phyloP scores from a whole-genome alignment of 2,329 filamentous ascomycete genomes.

The Monosporascus sp. region DNA sequence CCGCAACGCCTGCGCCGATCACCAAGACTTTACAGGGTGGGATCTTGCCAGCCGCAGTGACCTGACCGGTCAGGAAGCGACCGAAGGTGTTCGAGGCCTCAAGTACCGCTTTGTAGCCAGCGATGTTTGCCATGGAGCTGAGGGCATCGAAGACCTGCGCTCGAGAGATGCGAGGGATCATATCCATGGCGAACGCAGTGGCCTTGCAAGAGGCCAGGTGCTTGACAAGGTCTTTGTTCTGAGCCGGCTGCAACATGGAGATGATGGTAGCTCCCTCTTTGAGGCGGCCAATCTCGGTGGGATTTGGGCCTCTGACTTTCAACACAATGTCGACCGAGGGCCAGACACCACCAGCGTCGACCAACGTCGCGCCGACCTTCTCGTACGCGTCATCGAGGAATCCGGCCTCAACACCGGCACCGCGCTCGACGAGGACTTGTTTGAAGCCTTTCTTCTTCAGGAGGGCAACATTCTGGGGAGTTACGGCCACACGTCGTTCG shows the following conservation, averaged over 20 bases:
- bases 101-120: conserved; percentile 86
- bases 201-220: conserved; percentile 65
- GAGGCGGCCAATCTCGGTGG: conserved; percentile 64
- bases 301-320: conserved; percentile 73
- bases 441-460: conserved; percentile 82
- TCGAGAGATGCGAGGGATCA: conserved; percentile 84
- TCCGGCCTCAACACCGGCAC: conserved; percentile 72
- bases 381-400: conserved; percentile 75
- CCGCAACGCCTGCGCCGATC: conserved; percentile 85
- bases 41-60: conserved; percentile 85
- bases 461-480: conserved; percentile 75
- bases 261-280: conserved; percentile 69
- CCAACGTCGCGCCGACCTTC: conserved; percentile 71
- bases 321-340: conserved; percentile 71
- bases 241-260: conserved; percentile 76
- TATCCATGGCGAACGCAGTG: conserved; percentile 86
- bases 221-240: conserved; percentile 72
- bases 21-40: conserved; percentile 87
- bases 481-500: conserved; percentile 80
- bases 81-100: conserved; percentile 89
- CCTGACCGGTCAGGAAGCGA: conserved; percentile 82
- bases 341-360: conserved; percentile 68
- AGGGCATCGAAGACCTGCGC: conserved; percentile 86
- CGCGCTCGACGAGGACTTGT: conserved; percentile 71
- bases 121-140: conserved; percentile 92